These are phyloP conservation scores for Carpinus fangiana DNA, from an alignment of 306 rosid species.

Conservation along the genomic window DNA sequence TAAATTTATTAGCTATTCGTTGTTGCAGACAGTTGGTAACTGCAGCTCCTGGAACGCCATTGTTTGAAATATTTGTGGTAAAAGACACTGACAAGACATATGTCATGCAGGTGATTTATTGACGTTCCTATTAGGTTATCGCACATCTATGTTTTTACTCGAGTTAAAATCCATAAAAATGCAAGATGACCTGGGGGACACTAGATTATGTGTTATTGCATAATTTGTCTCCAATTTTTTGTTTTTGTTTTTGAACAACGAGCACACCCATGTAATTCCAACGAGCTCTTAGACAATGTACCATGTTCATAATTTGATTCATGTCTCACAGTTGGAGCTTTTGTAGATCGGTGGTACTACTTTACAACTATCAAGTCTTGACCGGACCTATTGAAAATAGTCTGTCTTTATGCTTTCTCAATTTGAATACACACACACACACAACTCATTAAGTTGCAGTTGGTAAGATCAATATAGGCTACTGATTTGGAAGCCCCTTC, in stretches of 20 bases:
- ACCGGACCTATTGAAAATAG: background rate
- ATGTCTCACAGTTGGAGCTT: background rate
- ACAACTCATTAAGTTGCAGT: background rate
- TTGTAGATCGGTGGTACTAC: background rate
- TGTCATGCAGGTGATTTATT: conserved; percentile 73
- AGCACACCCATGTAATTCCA: background rate
- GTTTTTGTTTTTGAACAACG: background rate
- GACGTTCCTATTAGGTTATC: conserved; percentile 21
- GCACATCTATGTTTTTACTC: background rate
- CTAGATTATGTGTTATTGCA: background rate
- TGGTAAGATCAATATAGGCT: background rate
- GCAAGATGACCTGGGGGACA: background rate
- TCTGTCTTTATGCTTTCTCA: background rate
- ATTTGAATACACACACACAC: background rate
- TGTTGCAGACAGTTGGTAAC: conserved; percentile 80
- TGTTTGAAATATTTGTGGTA: conserved; percentile 89
- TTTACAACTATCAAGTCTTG: background rate
- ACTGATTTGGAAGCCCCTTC: background rate
- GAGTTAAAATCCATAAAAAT: background rate
- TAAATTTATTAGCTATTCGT: background rate
- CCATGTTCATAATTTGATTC: background rate
- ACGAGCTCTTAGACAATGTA: background rate
- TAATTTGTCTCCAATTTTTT: background rate
- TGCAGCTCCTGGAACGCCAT: conserved; percentile 80
- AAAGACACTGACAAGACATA: conserved; percentile 69